These are phyloP conservation scores for Cyclostephanos invisitatus DNA, from an alignment of 108 stramenopile genomes.

Conservation along the genomic window DNA sequence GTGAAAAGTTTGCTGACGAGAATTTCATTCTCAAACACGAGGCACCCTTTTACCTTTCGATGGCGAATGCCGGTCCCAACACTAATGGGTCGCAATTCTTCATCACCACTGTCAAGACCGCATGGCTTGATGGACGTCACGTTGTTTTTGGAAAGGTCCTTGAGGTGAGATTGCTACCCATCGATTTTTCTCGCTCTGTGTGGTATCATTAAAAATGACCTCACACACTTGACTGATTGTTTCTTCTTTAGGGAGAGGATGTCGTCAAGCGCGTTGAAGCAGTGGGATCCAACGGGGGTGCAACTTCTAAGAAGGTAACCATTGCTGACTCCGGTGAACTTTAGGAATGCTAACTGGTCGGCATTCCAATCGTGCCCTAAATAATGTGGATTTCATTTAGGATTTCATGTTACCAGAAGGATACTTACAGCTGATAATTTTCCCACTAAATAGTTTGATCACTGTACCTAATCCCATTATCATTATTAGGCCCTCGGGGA, in stretches of 20 bases:
- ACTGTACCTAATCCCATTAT: too few species aligned
- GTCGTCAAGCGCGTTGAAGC: constrained; percentile 86
- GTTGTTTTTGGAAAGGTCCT: constrained; percentile 98
- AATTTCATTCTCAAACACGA: constrained; percentile 90
- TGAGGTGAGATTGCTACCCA: constrained; percentile 42
- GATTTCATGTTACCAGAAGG: too few species aligned
- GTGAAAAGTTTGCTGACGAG: constrained; percentile 91
- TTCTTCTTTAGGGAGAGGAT: constrained; percentile 70
- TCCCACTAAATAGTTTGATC: too few species aligned
- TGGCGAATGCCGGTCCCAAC: constrained; percentile 95
- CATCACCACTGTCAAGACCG: constrained; percentile 96
- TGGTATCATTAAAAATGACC: neutral
- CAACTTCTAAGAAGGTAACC: constrained; percentile 71
- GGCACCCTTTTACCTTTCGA: constrained; percentile 87
- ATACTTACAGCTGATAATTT: too few species aligned
- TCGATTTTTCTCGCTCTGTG: neutral
- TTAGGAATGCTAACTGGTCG: constrained; percentile 8
- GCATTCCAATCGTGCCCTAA: neutral
- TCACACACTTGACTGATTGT: neutral
- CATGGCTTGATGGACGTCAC: constrained; percentile 93
- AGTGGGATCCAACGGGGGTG: constrained; percentile 76
- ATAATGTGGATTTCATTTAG: too few species aligned
- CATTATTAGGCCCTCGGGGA: too few species aligned
- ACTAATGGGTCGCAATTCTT: constrained; percentile 96
- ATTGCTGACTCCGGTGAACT: constrained; percentile 93